Evolutionary conservation across 73 alveolate species (phyloP), one percentile per base, ranked within the genome.

Genomic region (Paraurostyla sp.): DNA sequence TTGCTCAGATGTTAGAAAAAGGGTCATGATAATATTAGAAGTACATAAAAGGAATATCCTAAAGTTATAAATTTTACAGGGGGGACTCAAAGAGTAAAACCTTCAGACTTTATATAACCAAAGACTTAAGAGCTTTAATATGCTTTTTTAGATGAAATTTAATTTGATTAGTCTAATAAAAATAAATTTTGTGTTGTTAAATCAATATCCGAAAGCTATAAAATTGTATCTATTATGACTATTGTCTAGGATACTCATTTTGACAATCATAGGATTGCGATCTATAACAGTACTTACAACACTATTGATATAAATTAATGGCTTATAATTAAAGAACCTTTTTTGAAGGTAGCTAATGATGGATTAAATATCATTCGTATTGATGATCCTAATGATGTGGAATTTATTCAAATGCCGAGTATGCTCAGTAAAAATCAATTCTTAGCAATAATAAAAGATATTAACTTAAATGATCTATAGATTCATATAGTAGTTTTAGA

Each of bases 331-430:
- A 56, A 56, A 23, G 73, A 56, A 56, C 73, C 73, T 13, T 56
- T 56, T 56, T 11, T 16, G 9, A 56, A 56, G 36, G 15, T 56
- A 11, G 73, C 73, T 56, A 16, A 56, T 13, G 73, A 56, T 56
- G 73, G 73, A 9, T 23, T 16, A 56, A 56, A 56, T 56, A 23
- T 56, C 15, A 56, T 56, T 13, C 23, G 22, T 9, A 23, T 56
- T 9, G 73, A 56, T 56, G 36, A 56, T 56, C 73, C 73, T 23
- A 56, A 56, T 56, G 73, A 56, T 56, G 22, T 56, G 15, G 36
- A 56, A 56, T 56, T 56, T 36, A 16, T 56, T 9, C 15, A 56
- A 56, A 15, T 56, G 23, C 33, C 33, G 23, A 16, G 23, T 16
- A 16, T 9, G 15, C 73, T 11, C 9, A 9, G 9, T 16, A 13